A percentile compares a stretch with the other conserved stretches of the same genome.
phyloP scores from a whole-genome alignment of 805 yeast species.

The Ogataea nonfermentans region DNA sequence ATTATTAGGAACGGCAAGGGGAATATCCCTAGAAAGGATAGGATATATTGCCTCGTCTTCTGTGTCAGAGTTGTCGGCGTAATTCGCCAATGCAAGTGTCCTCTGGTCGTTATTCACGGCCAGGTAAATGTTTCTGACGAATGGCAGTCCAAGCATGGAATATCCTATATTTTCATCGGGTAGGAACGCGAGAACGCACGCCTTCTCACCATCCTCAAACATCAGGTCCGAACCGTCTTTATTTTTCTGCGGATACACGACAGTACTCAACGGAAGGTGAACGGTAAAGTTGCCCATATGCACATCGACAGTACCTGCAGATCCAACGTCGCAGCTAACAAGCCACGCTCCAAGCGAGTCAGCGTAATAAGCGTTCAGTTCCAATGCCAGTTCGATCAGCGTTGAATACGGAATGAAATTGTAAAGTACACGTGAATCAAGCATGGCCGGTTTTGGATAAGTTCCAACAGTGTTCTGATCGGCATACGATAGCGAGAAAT shows the following conservation, averaged over 20 bases:
- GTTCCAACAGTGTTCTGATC: constrained; percentile 39
- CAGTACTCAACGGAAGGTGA: constrained; percentile 46
- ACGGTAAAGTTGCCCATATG: constrained; percentile 51
- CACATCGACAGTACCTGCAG: constrained; percentile 51
- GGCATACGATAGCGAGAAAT: constrained; percentile 34
- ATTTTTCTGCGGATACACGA: constrained; percentile 41
- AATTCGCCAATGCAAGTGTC: constrained; percentile 49
- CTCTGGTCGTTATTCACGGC: constrained; percentile 64
- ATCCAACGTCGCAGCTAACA: constrained; percentile 55
- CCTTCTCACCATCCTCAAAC: constrained; percentile 53
- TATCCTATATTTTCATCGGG: constrained; percentile 50
- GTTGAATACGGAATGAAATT: constrained; percentile 54
- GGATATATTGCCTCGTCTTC: constrained; percentile 13
- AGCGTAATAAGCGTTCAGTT: constrained; percentile 63
- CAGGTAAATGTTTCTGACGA: constrained; percentile 50
- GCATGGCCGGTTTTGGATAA: constrained; percentile 49
- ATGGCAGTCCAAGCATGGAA: constrained; percentile 56
- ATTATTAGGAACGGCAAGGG: constrained; percentile 30
- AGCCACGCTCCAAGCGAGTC: constrained; percentile 52
- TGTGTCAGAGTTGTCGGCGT: background rate
- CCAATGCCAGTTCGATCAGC: constrained; percentile 63
- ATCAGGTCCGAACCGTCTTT: constrained; percentile 37
- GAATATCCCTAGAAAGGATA: constrained; percentile 33
- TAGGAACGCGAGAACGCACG: constrained; percentile 53
- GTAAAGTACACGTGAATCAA: constrained; percentile 54